Evolutionary conservation across 2,329 filamentous ascomycete genomes (phyloP).

Genomic region (Sodiomyces alkalinus): DNA sequence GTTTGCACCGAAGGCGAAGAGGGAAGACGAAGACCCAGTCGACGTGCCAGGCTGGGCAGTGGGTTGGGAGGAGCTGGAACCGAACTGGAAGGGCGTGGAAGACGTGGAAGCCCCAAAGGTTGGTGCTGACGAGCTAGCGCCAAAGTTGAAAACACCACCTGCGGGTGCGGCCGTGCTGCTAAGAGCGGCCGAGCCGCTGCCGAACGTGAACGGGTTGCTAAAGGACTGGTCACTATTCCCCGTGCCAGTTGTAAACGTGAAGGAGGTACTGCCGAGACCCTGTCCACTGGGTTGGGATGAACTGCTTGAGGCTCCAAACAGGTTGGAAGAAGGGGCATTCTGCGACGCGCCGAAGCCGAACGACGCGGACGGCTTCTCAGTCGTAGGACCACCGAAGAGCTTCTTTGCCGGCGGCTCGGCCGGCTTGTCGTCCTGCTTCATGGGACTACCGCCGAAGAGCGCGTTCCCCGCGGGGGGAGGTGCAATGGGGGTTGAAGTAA

Average conservation of each 20-base stretch:
- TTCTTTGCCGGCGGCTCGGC: slow-evolving; percentile 19
- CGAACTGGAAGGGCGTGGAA: slow-evolving; percentile 8
- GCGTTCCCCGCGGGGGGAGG: slow-evolving; percentile 13
- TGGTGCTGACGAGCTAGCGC: slow-evolving; percentile 10
- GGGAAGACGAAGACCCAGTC: neutral
- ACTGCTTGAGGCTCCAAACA: slow-evolving; percentile 5
- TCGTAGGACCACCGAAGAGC: slow-evolving; percentile 18
- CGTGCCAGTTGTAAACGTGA: slow-evolving; percentile 11
- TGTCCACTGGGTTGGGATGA: slow-evolving; percentile 5
- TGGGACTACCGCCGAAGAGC: slow-evolving; percentile 25
- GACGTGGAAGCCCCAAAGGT: slow-evolving; percentile 18
- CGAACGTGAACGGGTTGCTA: slow-evolving; percentile 24
- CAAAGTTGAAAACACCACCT: slow-evolving; percentile 23
- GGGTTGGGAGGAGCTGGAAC: slow-evolving; percentile 1
- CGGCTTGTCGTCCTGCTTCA: slow-evolving; percentile 22
- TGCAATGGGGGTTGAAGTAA: slow-evolving; percentile 15
- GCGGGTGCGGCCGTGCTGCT: slow-evolving; percentile 10
- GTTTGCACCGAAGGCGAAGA: slow-evolving; percentile 5
- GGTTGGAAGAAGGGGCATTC: slow-evolving; percentile 6
- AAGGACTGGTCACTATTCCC: slow-evolving; percentile 13
- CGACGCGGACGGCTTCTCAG: slow-evolving; percentile 13
- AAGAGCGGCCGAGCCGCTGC: slow-evolving; percentile 10
- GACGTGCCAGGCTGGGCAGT: neutral
- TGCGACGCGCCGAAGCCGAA: slow-evolving; percentile 22
- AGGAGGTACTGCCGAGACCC: slow-evolving; percentile 12